Percentiles rank a stretch among this genome's conserved stretches.
Conservation (phyloP, 495 filamentous ascomycete species). For the Trypethelium eluteriae region DNA sequence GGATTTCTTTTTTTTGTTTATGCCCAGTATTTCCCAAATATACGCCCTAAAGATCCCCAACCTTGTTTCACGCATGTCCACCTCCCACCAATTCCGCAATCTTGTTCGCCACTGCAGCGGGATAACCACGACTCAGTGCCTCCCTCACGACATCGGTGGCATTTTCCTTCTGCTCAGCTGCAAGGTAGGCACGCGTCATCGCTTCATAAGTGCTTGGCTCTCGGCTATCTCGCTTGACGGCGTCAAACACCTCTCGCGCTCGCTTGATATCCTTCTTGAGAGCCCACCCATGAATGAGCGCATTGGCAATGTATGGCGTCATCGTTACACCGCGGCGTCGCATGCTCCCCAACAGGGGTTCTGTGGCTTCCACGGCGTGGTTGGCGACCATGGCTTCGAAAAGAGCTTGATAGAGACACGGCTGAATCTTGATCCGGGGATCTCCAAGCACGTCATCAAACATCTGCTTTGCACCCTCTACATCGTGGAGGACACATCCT, state of each 20-base stretch:
- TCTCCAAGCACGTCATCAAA: constrained; percentile 74
- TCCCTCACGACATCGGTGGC: constrained; percentile 76
- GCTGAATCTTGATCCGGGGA: constrained; percentile 55
- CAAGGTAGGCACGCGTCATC: constrained; percentile 89
- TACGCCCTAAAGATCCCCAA: neutral
- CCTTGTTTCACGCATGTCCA: neutral
- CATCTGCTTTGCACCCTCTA: constrained; percentile 67
- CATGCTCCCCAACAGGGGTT: constrained; percentile 69
- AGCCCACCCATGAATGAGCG: constrained; percentile 97
- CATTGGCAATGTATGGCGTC: constrained; percentile 98
- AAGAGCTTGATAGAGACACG: constrained; percentile 89
- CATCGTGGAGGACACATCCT: constrained; percentile 87
- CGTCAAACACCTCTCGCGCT: constrained; percentile 69
- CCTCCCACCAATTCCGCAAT: constrained; percentile 76
- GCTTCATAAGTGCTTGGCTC: constrained; percentile 99
- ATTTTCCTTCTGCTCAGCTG: constrained; percentile 64
- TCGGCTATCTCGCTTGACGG: constrained; percentile 62
- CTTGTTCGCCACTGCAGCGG: constrained; percentile 82
- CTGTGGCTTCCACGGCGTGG: constrained; percentile 67
- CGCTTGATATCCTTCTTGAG: constrained; percentile 70
- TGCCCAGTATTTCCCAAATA: neutral
- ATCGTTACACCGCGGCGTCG: constrained; percentile 60
- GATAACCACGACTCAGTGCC: constrained; percentile 86
- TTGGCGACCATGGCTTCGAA: constrained; percentile 97
- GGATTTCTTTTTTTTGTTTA: neutral